phyloP scores from a whole-genome alignment of 768 basidiomycete genomes.

The Mycena epipterygia region DNA sequence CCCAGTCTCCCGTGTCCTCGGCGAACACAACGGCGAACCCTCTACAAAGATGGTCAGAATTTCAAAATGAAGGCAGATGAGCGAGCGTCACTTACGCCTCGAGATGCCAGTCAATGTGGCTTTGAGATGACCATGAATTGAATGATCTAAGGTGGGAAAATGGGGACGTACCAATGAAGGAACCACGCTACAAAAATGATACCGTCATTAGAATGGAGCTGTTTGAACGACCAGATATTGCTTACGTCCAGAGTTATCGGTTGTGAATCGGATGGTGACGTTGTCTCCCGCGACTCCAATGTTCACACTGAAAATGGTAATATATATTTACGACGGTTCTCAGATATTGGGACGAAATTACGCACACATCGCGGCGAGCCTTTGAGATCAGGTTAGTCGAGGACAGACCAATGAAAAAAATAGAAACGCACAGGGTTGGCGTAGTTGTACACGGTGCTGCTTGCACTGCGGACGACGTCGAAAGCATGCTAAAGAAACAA shows the following conservation, averaged over 20 bases:
- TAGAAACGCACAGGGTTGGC: constrained; percentile 69
- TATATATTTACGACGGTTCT: constrained; percentile 13
- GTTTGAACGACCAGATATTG: background rate
- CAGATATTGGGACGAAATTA: too few species aligned
- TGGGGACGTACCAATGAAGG: too few species aligned
- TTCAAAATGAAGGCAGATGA: too few species aligned
- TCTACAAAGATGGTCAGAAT: too few species aligned
- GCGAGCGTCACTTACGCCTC: too few species aligned
- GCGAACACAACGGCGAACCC: too few species aligned
- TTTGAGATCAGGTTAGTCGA: background rate
- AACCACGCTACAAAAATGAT: constrained; percentile 47
- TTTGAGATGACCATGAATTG: too few species aligned
- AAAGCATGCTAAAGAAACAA: constrained; percentile 55
- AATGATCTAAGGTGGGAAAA: too few species aligned
- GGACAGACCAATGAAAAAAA: constrained; percentile 49
- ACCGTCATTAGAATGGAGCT: background rate
- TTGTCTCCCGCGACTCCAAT: constrained; percentile 50
- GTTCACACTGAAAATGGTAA: constrained; percentile 48
- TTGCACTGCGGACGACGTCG: constrained; percentile 56
- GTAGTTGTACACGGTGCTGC: constrained; percentile 54
- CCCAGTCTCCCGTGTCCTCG: too few species aligned
- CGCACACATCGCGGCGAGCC: constrained; percentile 17
- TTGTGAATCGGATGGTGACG: constrained; percentile 63
- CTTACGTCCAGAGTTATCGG: constrained; percentile 61
- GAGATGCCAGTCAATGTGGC: too few species aligned